Percentiles rank a stretch among this genome's conserved stretches.
Conservation (phyloP, 441 rosid species). For the Monsonia emarginata region DNA sequence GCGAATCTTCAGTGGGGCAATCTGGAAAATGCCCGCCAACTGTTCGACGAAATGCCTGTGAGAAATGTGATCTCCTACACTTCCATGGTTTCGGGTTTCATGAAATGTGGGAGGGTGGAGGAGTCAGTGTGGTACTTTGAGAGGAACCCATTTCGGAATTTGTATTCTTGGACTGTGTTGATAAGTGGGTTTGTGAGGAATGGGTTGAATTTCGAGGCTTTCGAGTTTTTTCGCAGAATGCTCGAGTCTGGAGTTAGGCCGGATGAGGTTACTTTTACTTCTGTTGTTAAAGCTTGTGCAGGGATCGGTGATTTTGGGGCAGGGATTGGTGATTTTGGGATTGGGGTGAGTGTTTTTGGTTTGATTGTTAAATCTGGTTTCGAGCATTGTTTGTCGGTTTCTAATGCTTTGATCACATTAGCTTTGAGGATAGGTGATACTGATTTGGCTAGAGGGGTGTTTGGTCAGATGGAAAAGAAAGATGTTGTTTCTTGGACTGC, state of each 20-base stretch:
- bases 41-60: conserved; percentile 58
- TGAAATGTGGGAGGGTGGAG: conserved; percentile 38
- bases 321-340: conserved; percentile 28
- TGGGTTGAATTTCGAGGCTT: conserved; percentile 31
- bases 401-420: conserved; percentile 44
- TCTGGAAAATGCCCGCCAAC: conserved; percentile 31
- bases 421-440: conserved; percentile 38
- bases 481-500: conserved; percentile 61
- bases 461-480: conserved; percentile 34
- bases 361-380: conserved; percentile 43
- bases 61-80: conserved; percentile 53
- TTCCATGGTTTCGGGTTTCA: conserved; percentile 38
- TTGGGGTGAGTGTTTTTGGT: conserved; percentile 36
- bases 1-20: conserved; percentile 33
- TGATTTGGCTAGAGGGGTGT: conserved; percentile 29
- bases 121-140: conserved; percentile 46
- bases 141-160: conserved; percentile 42
- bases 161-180: conserved; percentile 45
- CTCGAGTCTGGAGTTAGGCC: conserved; percentile 38
- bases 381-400: conserved; percentile 31
- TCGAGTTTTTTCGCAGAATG: conserved; percentile 35
- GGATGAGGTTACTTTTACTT: conserved; percentile 38
- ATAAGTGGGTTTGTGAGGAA: conserved; percentile 46
- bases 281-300: conserved; percentile 35
- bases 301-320: conserved; percentile 25